These are phyloP conservation scores for Harrya chromipes DNA, from an alignment of 768 basidiomycete species.

Conservation along the genomic window DNA sequence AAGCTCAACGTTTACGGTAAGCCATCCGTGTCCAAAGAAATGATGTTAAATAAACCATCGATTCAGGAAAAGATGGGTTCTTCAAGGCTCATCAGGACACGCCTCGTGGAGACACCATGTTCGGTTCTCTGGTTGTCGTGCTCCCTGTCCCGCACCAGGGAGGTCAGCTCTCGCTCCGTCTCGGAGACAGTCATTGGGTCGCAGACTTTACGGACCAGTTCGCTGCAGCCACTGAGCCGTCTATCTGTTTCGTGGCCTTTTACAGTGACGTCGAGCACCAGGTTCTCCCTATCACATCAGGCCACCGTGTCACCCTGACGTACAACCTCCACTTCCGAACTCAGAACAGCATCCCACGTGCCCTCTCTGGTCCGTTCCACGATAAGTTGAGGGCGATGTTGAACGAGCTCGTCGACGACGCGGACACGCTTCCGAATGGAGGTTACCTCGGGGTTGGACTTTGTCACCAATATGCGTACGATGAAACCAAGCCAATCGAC, in stretches of 20 bases:
- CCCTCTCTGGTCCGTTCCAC: constrained; percentile 1
- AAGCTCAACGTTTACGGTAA: constrained; percentile 48
- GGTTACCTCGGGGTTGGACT: constrained; percentile 37
- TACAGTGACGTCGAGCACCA: constrained; percentile 45
- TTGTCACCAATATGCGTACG: constrained; percentile 27
- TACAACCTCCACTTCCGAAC: constrained; percentile 32
- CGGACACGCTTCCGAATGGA: constrained; percentile 30
- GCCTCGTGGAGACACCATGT: constrained; percentile 41
- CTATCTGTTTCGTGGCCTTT: constrained; percentile 39
- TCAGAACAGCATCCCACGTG: neutral
- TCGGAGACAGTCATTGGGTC: constrained; percentile 32
- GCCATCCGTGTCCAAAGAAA: neutral
- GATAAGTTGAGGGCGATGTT: neutral
- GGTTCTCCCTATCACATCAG: constrained; percentile 37
- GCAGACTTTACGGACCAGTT: constrained; percentile 35
- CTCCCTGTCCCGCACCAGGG: constrained; percentile 46
- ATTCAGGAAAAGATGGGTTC: constrained; percentile 33
- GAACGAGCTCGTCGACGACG: constrained; percentile 22
- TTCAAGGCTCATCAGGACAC: constrained; percentile 53
- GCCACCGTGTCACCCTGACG: constrained; percentile 43
- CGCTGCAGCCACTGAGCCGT: neutral
- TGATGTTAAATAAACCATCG: neutral
- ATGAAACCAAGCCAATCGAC: neutral
- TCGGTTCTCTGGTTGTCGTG: constrained; percentile 49
- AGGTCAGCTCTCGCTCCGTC: constrained; percentile 39